Percentiles rank a stretch among this genome's conserved stretches.
Evolutionary conservation across 2,329 filamentous ascomycete species (phyloP).

Genomic region (Berkeleyomyces rouxiae): DNA sequence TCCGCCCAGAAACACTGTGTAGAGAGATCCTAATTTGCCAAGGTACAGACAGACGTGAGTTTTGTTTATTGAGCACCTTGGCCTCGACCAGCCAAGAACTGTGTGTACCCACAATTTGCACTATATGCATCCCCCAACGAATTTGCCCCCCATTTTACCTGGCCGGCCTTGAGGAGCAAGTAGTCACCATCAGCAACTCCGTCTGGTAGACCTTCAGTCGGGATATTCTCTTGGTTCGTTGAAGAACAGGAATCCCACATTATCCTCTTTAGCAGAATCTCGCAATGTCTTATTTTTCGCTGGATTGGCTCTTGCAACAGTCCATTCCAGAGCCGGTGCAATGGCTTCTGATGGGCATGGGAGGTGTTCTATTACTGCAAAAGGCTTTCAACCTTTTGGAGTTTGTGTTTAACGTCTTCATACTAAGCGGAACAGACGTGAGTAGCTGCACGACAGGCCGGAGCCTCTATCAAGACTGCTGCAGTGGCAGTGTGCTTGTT

Average conservation of each 20-base stretch:
- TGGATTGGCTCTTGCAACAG: not conserved
- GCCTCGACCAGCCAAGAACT: not conserved
- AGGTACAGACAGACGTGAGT: not conserved
- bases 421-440: conserved; percentile 48
- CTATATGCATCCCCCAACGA: not conserved
- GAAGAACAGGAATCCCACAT: not conserved
- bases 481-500: not conserved
- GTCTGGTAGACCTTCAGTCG: not conserved
- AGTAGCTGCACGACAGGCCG: conserved; percentile 17
- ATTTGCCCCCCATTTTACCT: conserved; percentile 5
- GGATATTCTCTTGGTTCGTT: not conserved
- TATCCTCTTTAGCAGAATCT: not conserved
- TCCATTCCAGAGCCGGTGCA: conserved; percentile 29
- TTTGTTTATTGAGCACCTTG: not conserved
- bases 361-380: conserved; percentile 39
- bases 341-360: conserved; percentile 34
- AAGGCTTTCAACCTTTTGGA: conserved; percentile 42
- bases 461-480: not conserved
- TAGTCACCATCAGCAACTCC: not conserved
- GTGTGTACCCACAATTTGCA: not conserved
- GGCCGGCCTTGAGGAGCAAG: not conserved
- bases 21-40: not conserved
- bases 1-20: not conserved
- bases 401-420: conserved; percentile 50
- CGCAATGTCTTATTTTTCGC: not conserved